Percentiles rank a stretch among this genome's conserved stretches.
These are phyloP conservation scores for Tylopilus plumbeoviolaceoides DNA, from an alignment of 768 basidiomycete genomes.

Conservation along the genomic window DNA sequence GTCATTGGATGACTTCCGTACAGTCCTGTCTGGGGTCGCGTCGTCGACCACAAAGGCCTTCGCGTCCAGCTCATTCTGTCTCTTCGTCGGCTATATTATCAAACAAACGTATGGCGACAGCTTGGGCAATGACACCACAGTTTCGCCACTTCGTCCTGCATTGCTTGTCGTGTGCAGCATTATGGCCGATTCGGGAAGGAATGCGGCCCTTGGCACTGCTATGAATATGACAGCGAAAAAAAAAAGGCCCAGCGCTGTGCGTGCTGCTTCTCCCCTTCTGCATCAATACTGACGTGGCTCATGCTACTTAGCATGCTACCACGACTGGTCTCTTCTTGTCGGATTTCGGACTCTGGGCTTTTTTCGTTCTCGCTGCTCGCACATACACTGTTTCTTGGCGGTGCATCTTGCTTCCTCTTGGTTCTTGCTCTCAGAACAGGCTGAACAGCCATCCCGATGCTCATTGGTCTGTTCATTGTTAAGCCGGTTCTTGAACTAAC, in stretches of 20 bases:
- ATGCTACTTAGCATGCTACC: constrained; percentile 55
- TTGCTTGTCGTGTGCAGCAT: constrained; percentile 60
- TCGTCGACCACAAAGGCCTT: constrained; percentile 76
- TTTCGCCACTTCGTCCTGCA: constrained; percentile 42
- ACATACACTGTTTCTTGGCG: constrained; percentile 65
- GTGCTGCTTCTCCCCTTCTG: constrained; percentile 31
- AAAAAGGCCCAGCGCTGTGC: constrained; percentile 62
- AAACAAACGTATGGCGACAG: constrained; percentile 60
- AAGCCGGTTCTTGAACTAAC: constrained; percentile 69
- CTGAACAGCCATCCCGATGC: constrained; percentile 73
- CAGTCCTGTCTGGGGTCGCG: constrained; percentile 77
- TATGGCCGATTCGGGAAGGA: too few species aligned
- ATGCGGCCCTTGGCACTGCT: too few species aligned
- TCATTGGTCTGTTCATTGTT: constrained; percentile 71
- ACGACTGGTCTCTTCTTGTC: constrained; percentile 80
- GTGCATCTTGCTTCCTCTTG: constrained; percentile 73
- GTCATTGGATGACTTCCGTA: constrained; percentile 78
- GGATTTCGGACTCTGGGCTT: constrained; percentile 88
- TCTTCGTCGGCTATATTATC: constrained; percentile 72
- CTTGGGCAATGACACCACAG: constrained; percentile 32
- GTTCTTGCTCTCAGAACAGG: constrained; percentile 76
- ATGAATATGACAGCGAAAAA: constrained; percentile 84
- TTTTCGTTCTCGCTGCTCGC: too few species aligned
- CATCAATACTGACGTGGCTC: not conserved
- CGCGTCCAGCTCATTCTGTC: constrained; percentile 58